Base-by-base conservation (phyloP, 2,329 filamentous ascomycete genomes). In the Fusarium chlamydosporum region DNA sequence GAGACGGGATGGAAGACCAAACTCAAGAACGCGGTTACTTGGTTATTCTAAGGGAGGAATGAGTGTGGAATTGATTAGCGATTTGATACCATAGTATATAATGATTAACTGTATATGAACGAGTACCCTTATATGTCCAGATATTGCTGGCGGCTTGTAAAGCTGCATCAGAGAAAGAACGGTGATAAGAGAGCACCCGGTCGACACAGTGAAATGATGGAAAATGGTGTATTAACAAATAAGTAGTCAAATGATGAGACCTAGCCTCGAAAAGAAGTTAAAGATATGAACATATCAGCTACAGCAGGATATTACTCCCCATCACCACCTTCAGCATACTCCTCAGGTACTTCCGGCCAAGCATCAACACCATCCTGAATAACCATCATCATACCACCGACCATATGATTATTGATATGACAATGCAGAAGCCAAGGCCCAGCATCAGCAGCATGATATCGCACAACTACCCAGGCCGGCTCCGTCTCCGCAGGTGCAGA, bases 341-440 rank as follows among this genome's bases (percentile, higher is more conserved):
- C 77, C 5, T 70, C 48, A 4, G 83, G 83, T 20, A 83, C 73
- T 7, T 54, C 61, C 0, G 82, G 83, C 80, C 81, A 83, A 0
- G 72, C 71, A 51, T 85, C 82, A 1, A 83, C 56, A 0, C 81
- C 83, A 47, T 86, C 84, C 62, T 82, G 80, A 37, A 88, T 81
- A 2, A 83, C 82, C 75, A 87, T 75, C 29, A 79, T 79, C 86
- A 88, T 89, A 3, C 86, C 86, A 4, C 85, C 85, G 29, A 79
- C 75, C 58, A 86, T 75, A 63, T 88, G 86, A 29, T 82, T 82
- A 71, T 83, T 79, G 33, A 88, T 84, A 72, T 88, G 86, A 63
- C 86, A 88, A 66, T 88, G 86, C 6, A 88, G 69, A 27, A 88
- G 67, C 81, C 84, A 88, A 0, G 84, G 79, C 0, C 86, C 85